phyloP scores from a whole-genome alignment of 176 grass and related monocot species.

The Oryza glumipatula region DNA sequence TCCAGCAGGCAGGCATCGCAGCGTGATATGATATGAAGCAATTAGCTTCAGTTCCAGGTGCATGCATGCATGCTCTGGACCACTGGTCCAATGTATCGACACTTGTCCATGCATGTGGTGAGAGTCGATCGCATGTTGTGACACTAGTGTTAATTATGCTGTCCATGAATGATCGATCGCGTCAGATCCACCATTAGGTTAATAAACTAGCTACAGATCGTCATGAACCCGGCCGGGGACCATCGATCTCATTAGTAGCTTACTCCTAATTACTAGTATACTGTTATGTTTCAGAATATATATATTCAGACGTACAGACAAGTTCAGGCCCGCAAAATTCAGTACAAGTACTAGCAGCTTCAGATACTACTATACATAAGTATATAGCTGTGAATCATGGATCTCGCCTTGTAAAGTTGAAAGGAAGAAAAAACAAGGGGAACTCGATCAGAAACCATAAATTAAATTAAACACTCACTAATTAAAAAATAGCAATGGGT shows the following conservation, averaged over 20 bases:
- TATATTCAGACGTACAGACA: neutral
- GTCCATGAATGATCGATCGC: neutral
- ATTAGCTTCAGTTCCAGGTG: neutral
- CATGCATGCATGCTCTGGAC: neutral
- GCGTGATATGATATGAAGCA: neutral
- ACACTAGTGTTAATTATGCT: neutral
- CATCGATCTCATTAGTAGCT: neutral
- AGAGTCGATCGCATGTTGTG: neutral
- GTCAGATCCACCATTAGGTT: neutral
- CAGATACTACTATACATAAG: neutral
- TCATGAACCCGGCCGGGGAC: neutral
- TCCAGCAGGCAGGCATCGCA: neutral
- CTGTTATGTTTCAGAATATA: neutral
- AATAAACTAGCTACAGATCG: neutral
- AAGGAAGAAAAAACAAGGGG: neutral
- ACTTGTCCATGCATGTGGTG: neutral
- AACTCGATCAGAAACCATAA: neutral
- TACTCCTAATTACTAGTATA: neutral
- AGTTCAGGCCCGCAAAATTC: neutral
- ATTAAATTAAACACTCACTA: neutral
- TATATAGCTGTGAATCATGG: neutral
- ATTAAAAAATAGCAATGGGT: too few relatives aligned
- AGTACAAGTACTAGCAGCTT: neutral
- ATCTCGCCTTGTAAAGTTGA: neutral
- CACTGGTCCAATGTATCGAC: neutral